phyloP scores from a whole-genome alignment of 2,329 filamentous ascomycete genomes.

The Pseudogymnoascus sp. region DNA sequence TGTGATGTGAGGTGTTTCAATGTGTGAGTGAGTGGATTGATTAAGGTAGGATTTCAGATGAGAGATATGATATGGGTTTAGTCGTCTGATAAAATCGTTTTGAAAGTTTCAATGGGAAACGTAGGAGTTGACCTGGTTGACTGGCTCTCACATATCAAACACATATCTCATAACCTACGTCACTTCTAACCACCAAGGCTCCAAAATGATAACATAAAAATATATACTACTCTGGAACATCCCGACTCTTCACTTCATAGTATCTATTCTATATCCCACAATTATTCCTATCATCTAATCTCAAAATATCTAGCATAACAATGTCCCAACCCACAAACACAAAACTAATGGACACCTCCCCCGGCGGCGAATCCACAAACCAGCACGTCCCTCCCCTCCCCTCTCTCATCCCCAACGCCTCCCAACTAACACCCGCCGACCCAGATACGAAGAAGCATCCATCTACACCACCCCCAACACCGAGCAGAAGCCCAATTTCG shows the following conservation, averaged over 20 bases:
- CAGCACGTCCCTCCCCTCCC: slow-evolving; percentile 35
- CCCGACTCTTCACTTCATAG: neutral
- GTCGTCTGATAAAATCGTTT: neutral
- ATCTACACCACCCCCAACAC: slow-evolving; percentile 28
- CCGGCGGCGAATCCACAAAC: slow-evolving; percentile 47
- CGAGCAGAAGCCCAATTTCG: slow-evolving; percentile 35
- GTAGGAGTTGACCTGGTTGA: neutral
- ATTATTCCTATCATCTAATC: neutral
- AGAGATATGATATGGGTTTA: neutral
- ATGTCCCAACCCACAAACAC: slow-evolving; percentile 14
- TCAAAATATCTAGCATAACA: neutral
- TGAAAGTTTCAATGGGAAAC: neutral
- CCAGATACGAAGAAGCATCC: neutral
- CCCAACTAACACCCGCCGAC: neutral
- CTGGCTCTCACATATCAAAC: neutral
- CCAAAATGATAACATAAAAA: neutral
- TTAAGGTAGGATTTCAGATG: neutral
- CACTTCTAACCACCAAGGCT: neutral
- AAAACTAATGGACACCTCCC: slow-evolving; percentile 49
- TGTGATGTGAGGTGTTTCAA: neutral
- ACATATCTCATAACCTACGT: neutral
- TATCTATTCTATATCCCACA: neutral
- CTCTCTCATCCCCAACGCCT: neutral
- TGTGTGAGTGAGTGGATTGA: neutral
- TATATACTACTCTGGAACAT: neutral